Evolutionary conservation across 2,329 filamentous ascomycete species (phyloP).

Genomic region (Sporothrix euskadiensis): DNA sequence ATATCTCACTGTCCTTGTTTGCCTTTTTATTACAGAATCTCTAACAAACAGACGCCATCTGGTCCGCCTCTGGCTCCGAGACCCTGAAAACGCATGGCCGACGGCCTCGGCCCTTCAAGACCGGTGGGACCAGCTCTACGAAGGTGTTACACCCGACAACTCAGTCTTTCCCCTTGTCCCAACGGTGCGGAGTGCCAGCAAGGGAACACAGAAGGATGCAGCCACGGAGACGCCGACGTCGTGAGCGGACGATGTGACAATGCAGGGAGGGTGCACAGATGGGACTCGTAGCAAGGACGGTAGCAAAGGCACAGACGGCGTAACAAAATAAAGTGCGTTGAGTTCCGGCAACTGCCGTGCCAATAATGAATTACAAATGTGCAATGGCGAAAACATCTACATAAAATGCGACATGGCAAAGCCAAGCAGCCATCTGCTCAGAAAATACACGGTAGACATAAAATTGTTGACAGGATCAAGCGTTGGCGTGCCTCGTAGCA

Average conservation of each 20-base stretch:
- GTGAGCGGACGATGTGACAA: background rate
- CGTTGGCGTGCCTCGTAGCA: background rate
- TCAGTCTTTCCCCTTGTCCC: conserved; percentile 12
- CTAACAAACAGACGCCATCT: conserved; percentile 47
- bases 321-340: background rate
- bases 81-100: conserved; percentile 52
- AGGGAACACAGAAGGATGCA: background rate
- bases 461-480: background rate
- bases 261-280: background rate
- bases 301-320: background rate
- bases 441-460: background rate
- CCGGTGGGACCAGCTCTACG: conserved; percentile 57
- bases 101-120: conserved; percentile 47
- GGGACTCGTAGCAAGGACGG: background rate
- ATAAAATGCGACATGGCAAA: background rate
- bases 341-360: background rate
- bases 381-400: background rate
- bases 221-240: background rate
- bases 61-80: conserved; percentile 52
- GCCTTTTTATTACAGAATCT: background rate
- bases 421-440: background rate
- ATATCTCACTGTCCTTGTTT: background rate
- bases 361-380: background rate
- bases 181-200: conserved; percentile 10
- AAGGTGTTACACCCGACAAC: conserved; percentile 43